A percentile compares a stretch with the other conserved stretches of the same genome.
Conservation (phyloP, 1,139 yeast species). For the Candida tunisiensis region DNA sequence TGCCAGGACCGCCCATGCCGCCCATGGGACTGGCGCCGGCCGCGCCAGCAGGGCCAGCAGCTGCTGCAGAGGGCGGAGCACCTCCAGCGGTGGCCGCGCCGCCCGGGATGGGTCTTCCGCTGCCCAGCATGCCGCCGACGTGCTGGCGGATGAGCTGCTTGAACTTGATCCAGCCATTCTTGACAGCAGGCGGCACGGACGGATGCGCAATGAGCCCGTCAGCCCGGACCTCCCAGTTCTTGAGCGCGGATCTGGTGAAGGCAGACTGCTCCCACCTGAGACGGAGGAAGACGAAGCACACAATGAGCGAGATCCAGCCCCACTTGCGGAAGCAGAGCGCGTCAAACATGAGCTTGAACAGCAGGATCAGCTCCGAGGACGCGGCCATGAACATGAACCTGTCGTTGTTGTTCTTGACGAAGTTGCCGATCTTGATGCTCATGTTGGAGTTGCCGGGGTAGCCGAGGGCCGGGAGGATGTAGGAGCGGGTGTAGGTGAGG, state of each 20-base stretch:
- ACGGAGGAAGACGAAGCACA: conserved; percentile 54
- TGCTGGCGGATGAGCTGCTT: conserved; percentile 29
- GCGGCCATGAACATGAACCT: conserved; percentile 59
- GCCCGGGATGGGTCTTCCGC: too few species aligned
- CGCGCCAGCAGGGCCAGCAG: too few species aligned
- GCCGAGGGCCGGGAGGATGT: conserved; percentile 50
- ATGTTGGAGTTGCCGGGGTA: conserved; percentile 26
- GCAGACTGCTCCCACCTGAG: conserved; percentile 63
- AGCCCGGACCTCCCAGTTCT: conserved; percentile 51
- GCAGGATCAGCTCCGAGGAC: conserved; percentile 44
- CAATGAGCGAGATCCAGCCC: conserved; percentile 41
- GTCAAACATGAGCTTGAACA: conserved; percentile 25
- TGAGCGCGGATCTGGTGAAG: conserved; percentile 55
- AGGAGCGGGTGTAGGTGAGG: conserved; percentile 45
- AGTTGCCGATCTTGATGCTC: conserved; percentile 28
- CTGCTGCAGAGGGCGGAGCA: too few species aligned
- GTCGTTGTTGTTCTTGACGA: conserved; percentile 50
- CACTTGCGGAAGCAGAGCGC: conserved; percentile 47
- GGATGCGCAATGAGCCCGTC: conserved; percentile 49
- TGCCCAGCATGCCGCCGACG: too few species aligned
- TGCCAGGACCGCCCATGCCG: too few species aligned
- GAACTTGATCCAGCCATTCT: conserved; percentile 40
- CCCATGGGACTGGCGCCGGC: too few species aligned
- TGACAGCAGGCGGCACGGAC: conserved; percentile 38
- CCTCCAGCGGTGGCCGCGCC: too few species aligned